Base-by-base conservation (phyloP, 1,139 yeast genomes). In the Geotrichum reessii region DNA sequence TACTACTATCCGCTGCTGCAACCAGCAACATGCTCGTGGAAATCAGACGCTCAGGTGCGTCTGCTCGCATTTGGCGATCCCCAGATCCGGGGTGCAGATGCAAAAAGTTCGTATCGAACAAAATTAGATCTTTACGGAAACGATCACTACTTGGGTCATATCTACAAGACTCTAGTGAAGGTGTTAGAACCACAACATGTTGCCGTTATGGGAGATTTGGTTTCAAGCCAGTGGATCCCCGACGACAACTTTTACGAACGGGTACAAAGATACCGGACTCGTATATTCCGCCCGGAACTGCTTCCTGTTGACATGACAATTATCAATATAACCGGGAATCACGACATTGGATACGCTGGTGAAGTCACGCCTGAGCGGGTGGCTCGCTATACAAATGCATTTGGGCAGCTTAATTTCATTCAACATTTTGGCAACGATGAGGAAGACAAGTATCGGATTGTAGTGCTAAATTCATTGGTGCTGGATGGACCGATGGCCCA, bases 161-260 rank as follows among this genome's bases (percentile, higher is more conserved):
- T 92, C 47, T 91, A 86, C 71, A 66, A 73, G 0, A 79, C 81
- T 14, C 84, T 92, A 87, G 79, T 81, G 64, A 66, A 68, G 12
- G 74, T 91, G 63, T 74, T 88, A 61, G 65, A 76, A 2, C 99
- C 99, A 0, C 80, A 85, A 31, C 92, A 86, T 71, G 92, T 89
- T 11, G 88, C 89, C 0, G 95, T 91, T 0, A 81, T 93, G 84
- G 99, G 99, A 0, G 99, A 93, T 72, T 78, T 90, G 64, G 84
- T 93, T 63, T 88, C 96, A n/a, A 86, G 95, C 14, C 99, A 93
- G 74, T 93, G 99, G 98, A 90, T 93, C 63, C 79, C 80, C 49
- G 97, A 91, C 72, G 80, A 84, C 17, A 98, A 92, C 71, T 93
- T 89, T 71, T 85, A 80, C 70, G 83, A 85, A 68, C 79, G 99